A percentile compares a stretch with the other conserved stretches of the same genome.
These are phyloP conservation scores for Tricholomella constricta DNA, from an alignment of 768 basidiomycete genomes.

Conservation along the genomic window DNA sequence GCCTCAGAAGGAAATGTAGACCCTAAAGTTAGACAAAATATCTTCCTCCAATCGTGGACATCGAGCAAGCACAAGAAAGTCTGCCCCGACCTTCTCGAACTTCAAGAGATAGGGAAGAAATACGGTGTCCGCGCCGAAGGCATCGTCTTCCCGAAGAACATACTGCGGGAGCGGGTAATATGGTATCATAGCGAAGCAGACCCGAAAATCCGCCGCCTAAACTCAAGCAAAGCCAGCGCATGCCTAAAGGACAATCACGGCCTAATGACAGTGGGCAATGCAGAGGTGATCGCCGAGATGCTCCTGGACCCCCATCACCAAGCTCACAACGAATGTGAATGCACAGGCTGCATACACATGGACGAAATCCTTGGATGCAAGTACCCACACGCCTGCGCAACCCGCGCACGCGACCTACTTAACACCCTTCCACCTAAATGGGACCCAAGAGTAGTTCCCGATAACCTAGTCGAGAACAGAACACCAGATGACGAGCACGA, in stretches of 20 bases:
- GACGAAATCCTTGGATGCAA: constrained; percentile 9
- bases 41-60: constrained; percentile 30
- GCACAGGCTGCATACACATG: not conserved
- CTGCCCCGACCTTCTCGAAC: constrained; percentile 3
- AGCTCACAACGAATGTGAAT: not conserved
- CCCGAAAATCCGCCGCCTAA: not conserved
- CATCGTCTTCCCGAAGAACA: constrained; percentile 3
- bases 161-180: constrained; percentile 24
- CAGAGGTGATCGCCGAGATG: not conserved
- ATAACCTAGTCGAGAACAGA: not conserved
- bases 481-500: not conserved
- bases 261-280: constrained; percentile 13
- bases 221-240: constrained; percentile 5
- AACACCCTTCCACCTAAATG: constrained; percentile 20
- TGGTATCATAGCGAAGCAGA: constrained; percentile 30
- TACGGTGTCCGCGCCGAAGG: constrained; percentile 17
- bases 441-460: constrained; percentile 13
- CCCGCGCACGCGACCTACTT: constrained; percentile 13
- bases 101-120: constrained; percentile 22
- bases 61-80: not conserved
- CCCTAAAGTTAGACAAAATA: constrained; percentile 8
- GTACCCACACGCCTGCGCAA: constrained; percentile 18
- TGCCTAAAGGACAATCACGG: constrained; percentile 19
- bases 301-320: not conserved
- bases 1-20: constrained; percentile 2